These are phyloP conservation scores for Eucalyptus rudis DNA, from an alignment of 345 rosid genomes.

Conservation along the genomic window DNA sequence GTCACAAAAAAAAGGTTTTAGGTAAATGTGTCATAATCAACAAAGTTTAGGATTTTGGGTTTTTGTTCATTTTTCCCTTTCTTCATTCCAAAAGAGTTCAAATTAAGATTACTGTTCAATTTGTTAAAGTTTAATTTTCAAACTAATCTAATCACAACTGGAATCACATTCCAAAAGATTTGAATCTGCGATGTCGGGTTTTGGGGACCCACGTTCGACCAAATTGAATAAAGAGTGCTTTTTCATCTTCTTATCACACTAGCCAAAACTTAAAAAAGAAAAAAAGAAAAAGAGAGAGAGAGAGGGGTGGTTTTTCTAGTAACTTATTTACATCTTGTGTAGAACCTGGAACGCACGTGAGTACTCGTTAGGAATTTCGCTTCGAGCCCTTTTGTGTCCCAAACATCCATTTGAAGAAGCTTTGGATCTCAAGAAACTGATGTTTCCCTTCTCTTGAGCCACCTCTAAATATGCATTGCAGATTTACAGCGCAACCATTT, in stretches of 20 bases:
- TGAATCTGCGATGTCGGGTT: neutral
- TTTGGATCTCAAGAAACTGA: neutral
- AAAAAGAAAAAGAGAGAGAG: neutral
- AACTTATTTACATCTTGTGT: neutral
- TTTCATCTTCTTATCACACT: neutral
- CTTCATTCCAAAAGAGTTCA: neutral
- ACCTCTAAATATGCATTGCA: neutral
- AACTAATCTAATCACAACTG: neutral
- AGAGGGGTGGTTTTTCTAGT: neutral
- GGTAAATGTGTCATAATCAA: too few relatives aligned
- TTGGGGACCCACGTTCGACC: neutral
- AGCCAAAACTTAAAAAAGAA: neutral
- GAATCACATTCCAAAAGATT: neutral
- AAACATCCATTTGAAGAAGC: neutral
- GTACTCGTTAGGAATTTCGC: neutral
- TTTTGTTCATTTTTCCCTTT: neutral
- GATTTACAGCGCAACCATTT: neutral
- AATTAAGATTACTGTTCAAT: neutral
- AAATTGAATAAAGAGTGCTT: neutral
- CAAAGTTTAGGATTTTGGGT: too few relatives aligned
- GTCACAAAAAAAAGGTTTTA: rapidly evolving
- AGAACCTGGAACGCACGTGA: neutral
- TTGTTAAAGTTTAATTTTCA: neutral
- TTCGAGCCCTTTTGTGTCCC: neutral
- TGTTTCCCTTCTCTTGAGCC: neutral